phyloP scores from a whole-genome alignment of 495 filamentous ascomycete genomes.

The Podospora tetraspora region DNA sequence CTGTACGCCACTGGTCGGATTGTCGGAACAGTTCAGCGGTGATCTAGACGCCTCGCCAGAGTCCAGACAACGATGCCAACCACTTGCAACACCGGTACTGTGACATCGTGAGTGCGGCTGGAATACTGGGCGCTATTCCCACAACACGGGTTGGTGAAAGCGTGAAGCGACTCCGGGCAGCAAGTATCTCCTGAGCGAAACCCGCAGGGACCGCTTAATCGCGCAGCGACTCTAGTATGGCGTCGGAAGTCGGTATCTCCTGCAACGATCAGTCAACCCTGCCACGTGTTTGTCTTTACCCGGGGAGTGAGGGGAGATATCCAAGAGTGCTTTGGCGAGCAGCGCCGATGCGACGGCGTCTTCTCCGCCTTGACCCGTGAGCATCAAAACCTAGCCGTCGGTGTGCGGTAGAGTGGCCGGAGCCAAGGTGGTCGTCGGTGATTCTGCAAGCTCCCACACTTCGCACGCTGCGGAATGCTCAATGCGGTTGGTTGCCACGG shows the following conservation, averaged over 20 bases:
- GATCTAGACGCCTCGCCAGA: background rate
- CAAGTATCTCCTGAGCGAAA: background rate
- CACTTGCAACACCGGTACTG: background rate
- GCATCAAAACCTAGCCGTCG: background rate
- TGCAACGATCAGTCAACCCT: background rate
- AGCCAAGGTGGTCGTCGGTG: background rate
- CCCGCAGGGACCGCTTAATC: constrained; percentile 20
- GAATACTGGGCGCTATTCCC: background rate
- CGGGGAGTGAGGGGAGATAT: background rate
- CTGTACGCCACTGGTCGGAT: background rate
- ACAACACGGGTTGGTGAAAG: background rate
- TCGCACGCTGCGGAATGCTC: background rate
- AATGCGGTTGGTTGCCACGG: background rate
- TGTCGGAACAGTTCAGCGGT: background rate
- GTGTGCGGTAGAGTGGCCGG: background rate
- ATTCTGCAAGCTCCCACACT: background rate
- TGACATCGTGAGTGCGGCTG: background rate
- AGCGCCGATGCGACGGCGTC: background rate
- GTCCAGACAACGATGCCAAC: background rate
- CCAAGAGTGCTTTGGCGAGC: background rate
- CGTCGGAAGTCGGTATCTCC: constrained; percentile 10
- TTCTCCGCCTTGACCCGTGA: background rate
- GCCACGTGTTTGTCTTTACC: background rate
- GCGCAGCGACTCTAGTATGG: constrained; percentile 14
- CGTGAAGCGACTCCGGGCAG: background rate